Evolutionary conservation across 2,329 filamentous ascomycete species (phyloP).

Genomic region (Neofusicoccum cordaticola): DNA sequence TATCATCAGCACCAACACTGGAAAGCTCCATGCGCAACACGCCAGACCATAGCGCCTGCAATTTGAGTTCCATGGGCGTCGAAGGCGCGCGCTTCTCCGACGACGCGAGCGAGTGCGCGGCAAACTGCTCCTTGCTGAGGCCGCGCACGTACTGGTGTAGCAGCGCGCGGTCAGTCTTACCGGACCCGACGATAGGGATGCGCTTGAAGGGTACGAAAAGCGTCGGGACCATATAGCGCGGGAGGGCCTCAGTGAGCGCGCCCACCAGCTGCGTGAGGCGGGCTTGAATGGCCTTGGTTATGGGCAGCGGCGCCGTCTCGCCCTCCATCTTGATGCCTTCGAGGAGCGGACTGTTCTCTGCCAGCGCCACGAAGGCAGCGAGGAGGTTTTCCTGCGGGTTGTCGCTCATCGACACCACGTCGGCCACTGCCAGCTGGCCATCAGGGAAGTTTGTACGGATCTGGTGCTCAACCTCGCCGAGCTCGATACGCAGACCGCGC

Average conservation of each 20-base stretch:
- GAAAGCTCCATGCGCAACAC: background rate
- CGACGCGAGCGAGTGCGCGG: background rate
- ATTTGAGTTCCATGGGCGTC: background rate
- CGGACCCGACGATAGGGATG: conserved; percentile 36
- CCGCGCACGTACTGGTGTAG: conserved; percentile 25
- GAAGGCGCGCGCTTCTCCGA: background rate
- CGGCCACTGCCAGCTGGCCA: background rate
- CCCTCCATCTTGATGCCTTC: background rate
- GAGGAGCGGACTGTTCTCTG: background rate
- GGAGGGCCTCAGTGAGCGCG: conserved; percentile 7
- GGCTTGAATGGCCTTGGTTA: background rate
- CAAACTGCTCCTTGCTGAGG: conserved; percentile 22
- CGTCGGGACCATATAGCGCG: conserved; percentile 40
- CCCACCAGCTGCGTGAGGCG: conserved; percentile 21
- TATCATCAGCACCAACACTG: background rate
- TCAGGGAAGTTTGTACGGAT: conserved; percentile 23
- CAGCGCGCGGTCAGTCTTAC: conserved; percentile 31
- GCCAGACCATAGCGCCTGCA: background rate
- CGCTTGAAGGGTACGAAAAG: conserved; percentile 36
- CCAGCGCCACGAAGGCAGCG: background rate
- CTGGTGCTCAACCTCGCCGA: conserved; percentile 47
- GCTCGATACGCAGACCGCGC: conserved; percentile 45
- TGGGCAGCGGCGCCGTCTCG: background rate
- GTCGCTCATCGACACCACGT: background rate
- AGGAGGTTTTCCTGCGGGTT: background rate